These are phyloP conservation scores for Colletotrichum scovillei DNA, from an alignment of 2,329 filamentous ascomycete genomes.

Conservation along the genomic window DNA sequence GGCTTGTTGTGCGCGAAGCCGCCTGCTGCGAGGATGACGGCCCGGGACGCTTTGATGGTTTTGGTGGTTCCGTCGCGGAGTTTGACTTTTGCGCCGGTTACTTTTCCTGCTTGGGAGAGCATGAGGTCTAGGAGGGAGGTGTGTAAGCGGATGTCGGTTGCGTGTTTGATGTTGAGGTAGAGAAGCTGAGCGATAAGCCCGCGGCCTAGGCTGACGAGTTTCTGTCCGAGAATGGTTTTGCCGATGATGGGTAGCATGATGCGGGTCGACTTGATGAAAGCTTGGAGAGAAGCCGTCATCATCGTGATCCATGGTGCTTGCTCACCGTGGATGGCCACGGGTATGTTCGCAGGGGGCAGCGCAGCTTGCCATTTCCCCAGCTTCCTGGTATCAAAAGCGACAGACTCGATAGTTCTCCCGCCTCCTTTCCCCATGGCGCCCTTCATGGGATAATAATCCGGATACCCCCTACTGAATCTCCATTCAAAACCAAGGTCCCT, in stretches of 20 bases:
- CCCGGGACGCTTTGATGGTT: conserved; percentile 40
- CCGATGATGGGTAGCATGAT: conserved; percentile 12
- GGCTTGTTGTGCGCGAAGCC: conserved; percentile 47
- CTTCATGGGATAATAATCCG: conserved; percentile 46
- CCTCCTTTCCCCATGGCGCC: conserved; percentile 36
- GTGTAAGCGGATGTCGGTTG: conserved; percentile 26
- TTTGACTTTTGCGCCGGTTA: conserved; percentile 31
- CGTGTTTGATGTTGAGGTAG: conserved; percentile 33
- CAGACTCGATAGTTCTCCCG: conserved; percentile 43
- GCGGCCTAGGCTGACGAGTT: conserved; percentile 40
- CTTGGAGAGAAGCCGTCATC: background rate
- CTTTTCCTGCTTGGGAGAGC: conserved; percentile 37
- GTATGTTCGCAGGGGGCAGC: conserved; percentile 32
- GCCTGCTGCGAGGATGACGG: conserved; percentile 48
- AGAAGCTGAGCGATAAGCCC: conserved; percentile 40
- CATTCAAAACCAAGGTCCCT: conserved; percentile 42
- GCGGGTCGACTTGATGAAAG: conserved; percentile 1
- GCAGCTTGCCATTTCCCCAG: conserved; percentile 41
- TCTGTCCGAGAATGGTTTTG: conserved; percentile 31
- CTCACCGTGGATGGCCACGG: conserved; percentile 35
- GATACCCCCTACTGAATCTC: conserved; percentile 40
- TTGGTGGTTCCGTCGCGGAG: conserved; percentile 37
- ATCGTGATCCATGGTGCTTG: conserved; percentile 8
- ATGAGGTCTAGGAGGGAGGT: conserved; percentile 34
- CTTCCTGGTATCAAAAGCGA: conserved; percentile 41